A percentile compares a stretch with the other conserved stretches of the same genome.
These are phyloP conservation scores for Udeniomyces megalosporus DNA, from an alignment of 768 basidiomycete genomes.

Conservation along the genomic window DNA sequence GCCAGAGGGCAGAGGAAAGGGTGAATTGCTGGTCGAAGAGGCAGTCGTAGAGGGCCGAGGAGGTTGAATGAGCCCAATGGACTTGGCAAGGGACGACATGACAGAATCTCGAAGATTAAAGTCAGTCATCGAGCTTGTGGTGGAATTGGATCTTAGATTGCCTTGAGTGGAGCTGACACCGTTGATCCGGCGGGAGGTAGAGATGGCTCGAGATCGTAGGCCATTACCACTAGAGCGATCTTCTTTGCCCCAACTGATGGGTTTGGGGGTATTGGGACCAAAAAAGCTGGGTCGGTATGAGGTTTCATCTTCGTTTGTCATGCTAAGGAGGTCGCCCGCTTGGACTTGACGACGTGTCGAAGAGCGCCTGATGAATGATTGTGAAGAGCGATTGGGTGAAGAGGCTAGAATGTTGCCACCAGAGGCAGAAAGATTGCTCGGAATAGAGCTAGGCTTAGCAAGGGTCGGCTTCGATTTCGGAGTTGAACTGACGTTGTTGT, in stretches of 20 bases:
- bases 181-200: constrained; percentile 45
- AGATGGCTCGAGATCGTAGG: constrained; percentile 14
- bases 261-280: constrained; percentile 23
- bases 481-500: constrained; percentile 4
- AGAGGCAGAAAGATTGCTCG: not conserved
- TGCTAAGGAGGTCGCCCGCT: constrained; percentile 33
- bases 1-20: constrained; percentile 14
- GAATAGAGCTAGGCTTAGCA: not conserved
- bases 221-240: constrained; percentile 9
- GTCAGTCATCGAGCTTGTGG: constrained; percentile 30
- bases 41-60: constrained; percentile 30
- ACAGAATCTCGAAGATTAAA: constrained; percentile 94
- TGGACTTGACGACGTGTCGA: constrained; percentile 23
- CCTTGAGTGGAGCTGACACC: constrained; percentile 54
- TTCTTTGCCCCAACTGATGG: constrained; percentile 23
- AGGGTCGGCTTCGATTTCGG: not conserved
- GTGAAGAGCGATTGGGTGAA: constrained; percentile 1
- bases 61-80: constrained; percentile 82
- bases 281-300: constrained; percentile 22
- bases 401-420: too few relatives aligned
- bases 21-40: constrained; percentile 11
- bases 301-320: constrained; percentile 26
- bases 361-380: not conserved
- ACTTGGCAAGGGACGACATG: constrained; percentile 94
- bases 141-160: constrained; percentile 19